Base-by-base conservation (phyloP, 139 green algal genomes). In the Eudorina sp. region DNA sequence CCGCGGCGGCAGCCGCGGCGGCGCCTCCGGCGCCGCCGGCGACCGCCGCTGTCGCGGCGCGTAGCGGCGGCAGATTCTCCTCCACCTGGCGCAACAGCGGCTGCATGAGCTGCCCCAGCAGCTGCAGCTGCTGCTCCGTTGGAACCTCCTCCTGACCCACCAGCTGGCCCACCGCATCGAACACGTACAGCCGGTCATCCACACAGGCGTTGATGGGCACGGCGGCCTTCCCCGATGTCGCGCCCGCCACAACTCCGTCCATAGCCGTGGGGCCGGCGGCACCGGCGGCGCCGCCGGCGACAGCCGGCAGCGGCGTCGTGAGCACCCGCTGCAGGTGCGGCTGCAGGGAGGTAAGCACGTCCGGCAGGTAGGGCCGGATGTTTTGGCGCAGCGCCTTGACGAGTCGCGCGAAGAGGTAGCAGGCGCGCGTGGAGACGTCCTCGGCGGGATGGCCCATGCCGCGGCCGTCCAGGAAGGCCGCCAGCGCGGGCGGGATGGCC, bases 111-210 rank as follows among this genome's bases (percentile, higher is more conserved):
- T 85, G 86, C 1, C 55, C 75, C 88, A 98, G 76, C 58, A 90
- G 90, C 64, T 66, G 81, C 31, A 83, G 51, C 92, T 98, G 95
- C 88, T 96, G 84, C n/a, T 95, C 91, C 4, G 92, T 83, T 3
- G 79, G 4, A 41, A 98, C 40, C 16, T 97, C 94, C 46, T 98
- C 96, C 66, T 95, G 92, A 2, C 96, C 95, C 84, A 98, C 55
- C 88, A 99, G 92, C 84, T 97, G 84, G 23, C 97, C 96, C 29
- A 95, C 95, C 0, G 96, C 95, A 84, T 99, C 97, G 91, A 98
- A 98, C 45, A 95, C 94, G 84, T 98, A 98, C 90, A 99, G 90
- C 60, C 96, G 91, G 89, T 98, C 95, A 82, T 98, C 96, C 29
- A 95, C 85, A 16, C 90, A 34, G 0, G 86, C 69, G 23, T 60